phyloP scores from a whole-genome alignment of 106 monocot species.

The Allium cepa region DNA sequence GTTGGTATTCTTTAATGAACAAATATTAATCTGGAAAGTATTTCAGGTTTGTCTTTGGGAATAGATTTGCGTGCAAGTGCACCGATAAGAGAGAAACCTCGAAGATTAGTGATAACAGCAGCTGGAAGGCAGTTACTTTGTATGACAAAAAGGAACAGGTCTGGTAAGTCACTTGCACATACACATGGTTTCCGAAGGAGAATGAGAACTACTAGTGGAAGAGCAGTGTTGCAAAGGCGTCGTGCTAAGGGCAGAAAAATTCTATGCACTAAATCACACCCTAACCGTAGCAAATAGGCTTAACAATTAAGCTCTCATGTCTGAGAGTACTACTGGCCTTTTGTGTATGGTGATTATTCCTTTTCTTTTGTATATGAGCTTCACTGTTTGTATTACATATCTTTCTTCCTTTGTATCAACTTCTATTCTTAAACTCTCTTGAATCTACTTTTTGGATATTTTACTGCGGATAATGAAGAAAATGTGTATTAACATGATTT shows the following conservation, averaged over 20 bases:
- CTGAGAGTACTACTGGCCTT: not conserved
- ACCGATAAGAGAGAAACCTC: constrained; percentile 1
- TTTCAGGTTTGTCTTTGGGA: constrained; percentile 6
- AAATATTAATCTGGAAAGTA: too few relatives aligned
- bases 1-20: not conserved
- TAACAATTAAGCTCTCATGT: constrained; percentile 4
- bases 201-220: constrained; percentile 66
- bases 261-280: constrained; percentile 84
- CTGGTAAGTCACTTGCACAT: constrained; percentile 86
- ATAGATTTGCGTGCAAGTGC: not conserved
- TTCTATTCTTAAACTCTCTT: too few relatives aligned
- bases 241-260: constrained; percentile 69
- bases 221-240: constrained; percentile 32
- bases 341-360: too few relatives aligned
- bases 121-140: constrained; percentile 53
- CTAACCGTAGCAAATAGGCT: constrained; percentile 44
- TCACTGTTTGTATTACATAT: too few relatives aligned
- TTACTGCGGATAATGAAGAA: too few relatives aligned
- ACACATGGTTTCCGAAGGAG: constrained; percentile 82
- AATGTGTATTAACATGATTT: too few relatives aligned
- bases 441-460: too few relatives aligned
- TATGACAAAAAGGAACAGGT: constrained; percentile 76
- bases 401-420: too few relatives aligned
- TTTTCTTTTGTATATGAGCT: too few relatives aligned
- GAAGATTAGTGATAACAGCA: constrained; percentile 53